Evolutionary conservation across 179 eudicot genomes (phyloP), one percentile per base, ranked within the genome.

Genomic region (Nepenthes alata): DNA sequence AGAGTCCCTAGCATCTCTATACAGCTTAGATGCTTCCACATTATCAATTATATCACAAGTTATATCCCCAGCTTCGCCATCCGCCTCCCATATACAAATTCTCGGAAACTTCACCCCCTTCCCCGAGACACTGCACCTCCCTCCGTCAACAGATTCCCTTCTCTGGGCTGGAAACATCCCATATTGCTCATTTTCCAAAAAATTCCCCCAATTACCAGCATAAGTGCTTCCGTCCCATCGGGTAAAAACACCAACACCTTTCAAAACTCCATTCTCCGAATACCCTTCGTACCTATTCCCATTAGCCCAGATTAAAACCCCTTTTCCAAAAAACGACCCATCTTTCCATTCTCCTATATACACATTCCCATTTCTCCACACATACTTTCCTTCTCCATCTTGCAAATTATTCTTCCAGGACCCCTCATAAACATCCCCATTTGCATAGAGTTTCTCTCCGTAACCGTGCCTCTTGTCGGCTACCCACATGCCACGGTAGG

Each of bases 1-100:
- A 34, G 56, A 53, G 36, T 58, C 60, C 76, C 77, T 79, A 53
- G 64, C 65, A 70, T 82, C 81, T 61, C 78, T 82, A 56, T 83
- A 79, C 75, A 90, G 70, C 87, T 77, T 77, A 0, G 88, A 72
- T 0, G 83, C 96, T 69, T 88, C 87, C 41, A 75, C 81, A 74
- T 77, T 87, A 74, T 87, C 88, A 53, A 93, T 58, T 6, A 93
- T 93, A 75, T 93, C 98, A 70, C 97, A 93, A 13, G 97, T 93
- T 8, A 93, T 90, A 77, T 93, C 98, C 55, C 94, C 98, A 2
- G 85, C 95, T 50, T 91, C 98, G 7, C 87, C 97, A 57, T 93
- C 94, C 12, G 89, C 88, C 38, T 90, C 98, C 98, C 97, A 93
- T 8, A 93, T 87, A 68, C 97, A 93, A 47, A 90, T 85, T 74